Conservation (phyloP, 2,329 filamentous ascomycete genomes). For the Clonostachys rhizophaga region DNA sequence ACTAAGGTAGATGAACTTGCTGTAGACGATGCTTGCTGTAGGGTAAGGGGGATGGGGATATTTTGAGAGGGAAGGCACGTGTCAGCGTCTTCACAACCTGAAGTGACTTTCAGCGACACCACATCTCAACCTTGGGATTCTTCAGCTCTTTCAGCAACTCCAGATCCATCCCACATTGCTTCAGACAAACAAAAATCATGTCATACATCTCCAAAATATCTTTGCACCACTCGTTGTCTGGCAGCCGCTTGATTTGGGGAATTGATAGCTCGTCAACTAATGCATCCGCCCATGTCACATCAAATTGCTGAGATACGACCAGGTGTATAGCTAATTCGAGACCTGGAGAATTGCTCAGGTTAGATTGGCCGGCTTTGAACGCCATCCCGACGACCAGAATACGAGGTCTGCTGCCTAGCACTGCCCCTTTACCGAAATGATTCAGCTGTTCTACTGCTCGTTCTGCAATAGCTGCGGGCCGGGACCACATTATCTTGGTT, state of each 20-base stretch:
- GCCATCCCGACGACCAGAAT: constrained; percentile 42
- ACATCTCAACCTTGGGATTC: constrained; percentile 28
- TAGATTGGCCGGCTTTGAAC: constrained; percentile 44
- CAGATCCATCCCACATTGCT: constrained; percentile 35
- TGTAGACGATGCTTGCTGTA: too few relatives aligned
- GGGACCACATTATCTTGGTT: constrained; percentile 33
- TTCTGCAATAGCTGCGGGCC: constrained; percentile 20
- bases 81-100: too few relatives aligned
- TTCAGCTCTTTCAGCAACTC: constrained; percentile 24
- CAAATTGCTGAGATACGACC: constrained; percentile 23
- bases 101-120: constrained; percentile 17
- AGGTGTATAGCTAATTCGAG: constrained; percentile 32
- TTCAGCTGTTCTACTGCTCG: not conserved
- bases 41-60: too few relatives aligned
- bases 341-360: constrained; percentile 41
- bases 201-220: constrained; percentile 30
- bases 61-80: too few relatives aligned
- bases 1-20: too few relatives aligned
- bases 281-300: constrained; percentile 39
- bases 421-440: not conserved
- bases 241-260: constrained; percentile 29
- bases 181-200: constrained; percentile 35
- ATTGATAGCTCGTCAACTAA: constrained; percentile 34
- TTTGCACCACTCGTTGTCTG: constrained; percentile 28
- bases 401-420: not conserved